These are phyloP conservation scores for Helianthus annuus DNA, from an alignment of 129 eudicot genomes.

Conservation along the genomic window HanXRQr2.0-SUNRISE NC_035436.2:190279083-190279582, in stretches of 20 bases:
- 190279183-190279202: not conserved
- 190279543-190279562: not conserved
- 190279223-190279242: not conserved
- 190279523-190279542: conserved; percentile 24
- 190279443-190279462: conserved; percentile 28
- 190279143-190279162: conserved; percentile 2
- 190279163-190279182: not conserved
- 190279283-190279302: not conserved
- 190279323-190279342: not conserved
- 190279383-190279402: conserved; percentile 16
- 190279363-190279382: not conserved
- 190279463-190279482: conserved; percentile 20
- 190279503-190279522: conserved; percentile 15
- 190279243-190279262: not conserved
- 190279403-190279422: conserved; percentile 11
- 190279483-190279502: conserved; percentile 19
- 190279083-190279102: not conserved
- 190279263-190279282: not conserved
- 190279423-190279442: conserved; percentile 1
- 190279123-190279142: conserved; percentile 5
- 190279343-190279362: not conserved
- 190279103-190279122: not conserved
- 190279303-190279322: not conserved
- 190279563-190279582: not conserved
- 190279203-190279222: not conserved